A percentile compares a stretch with the other conserved stretches of the same genome.
Conservation (phyloP, 2,329 filamentous ascomycete species). For the Fusarium sp. region DNA sequence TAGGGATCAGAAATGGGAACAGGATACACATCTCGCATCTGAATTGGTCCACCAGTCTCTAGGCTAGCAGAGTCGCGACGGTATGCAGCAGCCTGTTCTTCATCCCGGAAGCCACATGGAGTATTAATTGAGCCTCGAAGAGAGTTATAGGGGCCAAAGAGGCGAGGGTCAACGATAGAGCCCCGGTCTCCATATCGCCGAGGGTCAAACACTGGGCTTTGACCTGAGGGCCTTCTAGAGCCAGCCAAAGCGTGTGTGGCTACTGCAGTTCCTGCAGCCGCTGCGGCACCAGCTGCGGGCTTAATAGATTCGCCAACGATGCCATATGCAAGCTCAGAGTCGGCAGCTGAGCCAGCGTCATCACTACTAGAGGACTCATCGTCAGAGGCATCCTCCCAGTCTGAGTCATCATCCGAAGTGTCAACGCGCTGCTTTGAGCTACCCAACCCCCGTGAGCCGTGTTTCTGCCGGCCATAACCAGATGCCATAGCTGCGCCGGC, state of each 20-base stretch:
- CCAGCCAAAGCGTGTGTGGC: slow-evolving; percentile 54
- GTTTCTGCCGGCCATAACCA: slow-evolving; percentile 49
- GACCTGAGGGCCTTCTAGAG: slow-evolving; percentile 40
- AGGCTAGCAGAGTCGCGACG: slow-evolving; percentile 40
- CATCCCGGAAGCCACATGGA: slow-evolving; percentile 64
- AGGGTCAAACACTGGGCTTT: slow-evolving; percentile 22
- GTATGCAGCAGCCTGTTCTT: slow-evolving; percentile 44
- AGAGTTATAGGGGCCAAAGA: slow-evolving; percentile 71
- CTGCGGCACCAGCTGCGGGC: slow-evolving; percentile 37
- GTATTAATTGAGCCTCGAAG: slow-evolving; percentile 64
- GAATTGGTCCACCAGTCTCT: slow-evolving; percentile 34
- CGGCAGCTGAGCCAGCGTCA: slow-evolving; percentile 47
- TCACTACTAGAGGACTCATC: slow-evolving; percentile 55
- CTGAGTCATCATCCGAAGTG: slow-evolving; percentile 58
- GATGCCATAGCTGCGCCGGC: slow-evolving; percentile 57
- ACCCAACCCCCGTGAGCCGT: slow-evolving; percentile 51
- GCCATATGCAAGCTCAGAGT: slow-evolving; percentile 55
- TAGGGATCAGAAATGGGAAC: slow-evolving; percentile 73
- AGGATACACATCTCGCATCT: slow-evolving; percentile 73
- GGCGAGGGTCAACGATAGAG: slow-evolving; percentile 65
- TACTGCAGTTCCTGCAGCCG: slow-evolving; percentile 54
- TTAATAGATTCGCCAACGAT: slow-evolving; percentile 41
- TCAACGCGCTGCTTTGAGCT: slow-evolving; percentile 54
- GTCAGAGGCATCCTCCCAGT: slow-evolving; percentile 68
- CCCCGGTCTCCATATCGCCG: slow-evolving; percentile 51